These are phyloP conservation scores for Hypericum androsaemum DNA, from an alignment of 345 rosid genomes.

Conservation along the genomic window DNA sequence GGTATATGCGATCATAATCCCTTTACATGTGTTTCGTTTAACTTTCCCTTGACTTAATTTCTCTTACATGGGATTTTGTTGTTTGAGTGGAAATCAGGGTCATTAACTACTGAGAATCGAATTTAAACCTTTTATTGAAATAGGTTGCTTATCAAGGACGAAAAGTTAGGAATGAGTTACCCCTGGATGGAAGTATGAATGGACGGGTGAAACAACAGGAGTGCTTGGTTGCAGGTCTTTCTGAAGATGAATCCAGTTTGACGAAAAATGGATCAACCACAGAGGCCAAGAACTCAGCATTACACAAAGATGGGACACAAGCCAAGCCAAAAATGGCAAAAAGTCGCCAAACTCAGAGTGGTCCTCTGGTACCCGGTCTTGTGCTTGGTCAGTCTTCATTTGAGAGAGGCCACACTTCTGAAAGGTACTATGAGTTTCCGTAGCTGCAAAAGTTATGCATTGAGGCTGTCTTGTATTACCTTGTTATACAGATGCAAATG, in stretches of 20 bases:
- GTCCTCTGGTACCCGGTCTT: constrained; percentile 63
- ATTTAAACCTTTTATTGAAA: constrained; percentile 20
- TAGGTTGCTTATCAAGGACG: constrained; percentile 27
- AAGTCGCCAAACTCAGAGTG: constrained; percentile 77
- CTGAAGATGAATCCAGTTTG: constrained; percentile 27
- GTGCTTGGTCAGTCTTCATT: constrained; percentile 46
- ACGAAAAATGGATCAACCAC: constrained; percentile 35
- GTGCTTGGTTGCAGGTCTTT: constrained; percentile 24
- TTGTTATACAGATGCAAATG: too few relatives aligned
- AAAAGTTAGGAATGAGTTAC: constrained; percentile 23
- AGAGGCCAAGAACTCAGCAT: constrained; percentile 37
- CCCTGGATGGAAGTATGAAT: constrained; percentile 26
- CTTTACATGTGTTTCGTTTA: too few relatives aligned
- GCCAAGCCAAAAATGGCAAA: constrained; percentile 41
- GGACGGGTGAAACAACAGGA: constrained; percentile 45
- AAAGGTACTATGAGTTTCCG: constrained; percentile 43
- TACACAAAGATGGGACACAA: constrained; percentile 39
- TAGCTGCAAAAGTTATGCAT: too few relatives aligned
- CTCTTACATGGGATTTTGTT: too few relatives aligned
- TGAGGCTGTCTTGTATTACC: too few relatives aligned
- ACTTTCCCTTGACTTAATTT: too few relatives aligned
- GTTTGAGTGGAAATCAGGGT: too few relatives aligned
- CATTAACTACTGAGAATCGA: not conserved
- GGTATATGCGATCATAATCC: too few relatives aligned
- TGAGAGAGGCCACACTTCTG: constrained; percentile 42